Evolutionary conservation across 164 flowering plant genomes (phyloP).

Genomic region (Umbilicus rupestris): DNA sequence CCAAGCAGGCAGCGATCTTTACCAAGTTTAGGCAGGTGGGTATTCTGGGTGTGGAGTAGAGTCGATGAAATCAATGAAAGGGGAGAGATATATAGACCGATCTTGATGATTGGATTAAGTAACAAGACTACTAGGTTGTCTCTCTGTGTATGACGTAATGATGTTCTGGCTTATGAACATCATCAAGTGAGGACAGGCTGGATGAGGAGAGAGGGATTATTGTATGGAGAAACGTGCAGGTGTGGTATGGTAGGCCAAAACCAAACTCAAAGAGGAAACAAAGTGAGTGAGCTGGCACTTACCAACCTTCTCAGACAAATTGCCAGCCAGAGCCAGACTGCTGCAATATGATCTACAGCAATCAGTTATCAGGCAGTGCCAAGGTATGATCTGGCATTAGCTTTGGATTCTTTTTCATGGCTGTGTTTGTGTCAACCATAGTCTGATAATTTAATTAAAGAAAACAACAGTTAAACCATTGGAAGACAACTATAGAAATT

Average conservation of each 20-base stretch:
- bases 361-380: neutral
- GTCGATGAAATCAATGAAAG: constrained; percentile 2
- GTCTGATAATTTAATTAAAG: neutral
- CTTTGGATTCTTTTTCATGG: constrained; percentile 3
- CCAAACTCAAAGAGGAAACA: neutral
- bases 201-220: neutral
- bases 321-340: neutral
- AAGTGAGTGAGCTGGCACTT: constrained; percentile 2
- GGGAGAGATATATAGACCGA: constrained; percentile 8
- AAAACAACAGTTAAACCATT: neutral
- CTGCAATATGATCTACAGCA: neutral
- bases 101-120: neutral
- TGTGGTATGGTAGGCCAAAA: neutral
- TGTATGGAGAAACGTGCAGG: constrained; percentile 6
- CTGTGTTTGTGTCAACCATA: constrained; percentile 4
- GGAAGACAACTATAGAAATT: neutral
- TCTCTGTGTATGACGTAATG: neutral
- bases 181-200: neutral
- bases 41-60: neutral
- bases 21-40: constrained; percentile 1
- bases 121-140: constrained; percentile 8
- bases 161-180: neutral
- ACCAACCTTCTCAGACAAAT: constrained; percentile 1
- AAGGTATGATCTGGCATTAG: constrained; percentile 4
- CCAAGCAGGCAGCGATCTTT: neutral